Conservation (phyloP, 352 stramenopile species). For the Aphanomyces stellatus region DNA sequence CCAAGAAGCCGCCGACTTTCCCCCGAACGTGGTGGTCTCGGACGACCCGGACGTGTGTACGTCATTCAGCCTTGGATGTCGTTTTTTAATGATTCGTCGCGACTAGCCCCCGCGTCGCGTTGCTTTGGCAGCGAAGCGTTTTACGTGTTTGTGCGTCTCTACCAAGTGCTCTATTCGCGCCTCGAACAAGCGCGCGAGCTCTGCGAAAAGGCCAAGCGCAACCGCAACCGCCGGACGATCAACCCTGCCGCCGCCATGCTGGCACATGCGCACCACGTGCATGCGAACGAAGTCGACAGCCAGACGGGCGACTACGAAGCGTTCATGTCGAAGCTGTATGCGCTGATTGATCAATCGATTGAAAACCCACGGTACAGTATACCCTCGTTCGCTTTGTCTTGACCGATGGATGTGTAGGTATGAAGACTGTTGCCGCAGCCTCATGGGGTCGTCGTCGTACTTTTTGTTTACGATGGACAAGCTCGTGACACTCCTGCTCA, state of each 20-base stretch:
- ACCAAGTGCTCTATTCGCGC: constrained; percentile 82
- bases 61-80: not conserved
- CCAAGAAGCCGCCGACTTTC: constrained; percentile 65
- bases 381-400: not conserved
- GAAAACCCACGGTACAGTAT: constrained; percentile 68
- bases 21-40: constrained; percentile 45
- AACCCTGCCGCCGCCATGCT: constrained; percentile 75
- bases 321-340: constrained; percentile 82
- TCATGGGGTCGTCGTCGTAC: constrained; percentile 86
- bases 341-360: constrained; percentile 76
- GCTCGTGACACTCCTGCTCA: constrained; percentile 71
- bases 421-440: constrained; percentile 80
- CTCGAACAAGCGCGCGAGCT: constrained; percentile 72
- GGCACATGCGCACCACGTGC: constrained; percentile 56
- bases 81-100: too few relatives aligned
- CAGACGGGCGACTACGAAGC: constrained; percentile 81
- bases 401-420: constrained; percentile 15
- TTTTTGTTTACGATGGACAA: constrained; percentile 91
- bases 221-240: constrained; percentile 76
- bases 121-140: constrained; percentile 68
- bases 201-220: constrained; percentile 81
- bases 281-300: constrained; percentile 34
- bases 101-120: constrained; percentile 32
- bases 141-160: constrained; percentile 85
- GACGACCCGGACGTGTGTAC: constrained; percentile 49